Conservation (phyloP, 768 basidiomycete species). For the Boletus sp. region DNA sequence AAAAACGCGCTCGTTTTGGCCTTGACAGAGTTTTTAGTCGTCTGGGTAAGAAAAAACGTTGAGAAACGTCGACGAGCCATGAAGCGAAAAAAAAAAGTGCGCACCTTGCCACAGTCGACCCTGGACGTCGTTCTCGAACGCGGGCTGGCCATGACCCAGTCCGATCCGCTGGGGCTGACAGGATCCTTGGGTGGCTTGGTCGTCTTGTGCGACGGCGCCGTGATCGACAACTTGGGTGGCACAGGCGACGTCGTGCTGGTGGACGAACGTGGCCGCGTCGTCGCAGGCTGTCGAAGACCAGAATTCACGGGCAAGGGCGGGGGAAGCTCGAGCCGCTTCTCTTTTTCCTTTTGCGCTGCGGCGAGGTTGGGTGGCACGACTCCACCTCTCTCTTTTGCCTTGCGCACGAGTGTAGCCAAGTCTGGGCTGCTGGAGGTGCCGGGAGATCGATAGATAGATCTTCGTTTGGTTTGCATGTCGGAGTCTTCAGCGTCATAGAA, state of each 20-base stretch:
- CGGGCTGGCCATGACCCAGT: slow-evolving; percentile 51
- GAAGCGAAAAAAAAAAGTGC: neutral
- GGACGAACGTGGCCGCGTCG: slow-evolving; percentile 42
- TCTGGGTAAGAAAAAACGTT: slow-evolving; percentile 7
- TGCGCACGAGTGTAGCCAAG: slow-evolving; percentile 80
- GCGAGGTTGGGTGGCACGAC: slow-evolving; percentile 36
- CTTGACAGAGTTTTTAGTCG: slow-evolving; percentile 62
- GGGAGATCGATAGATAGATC: slow-evolving; percentile 83
- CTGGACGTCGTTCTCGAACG: slow-evolving; percentile 41
- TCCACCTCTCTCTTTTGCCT: slow-evolving; percentile 71
- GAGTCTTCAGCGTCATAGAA: slow-evolving; percentile 65
- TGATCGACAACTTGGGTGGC: slow-evolving; percentile 38
- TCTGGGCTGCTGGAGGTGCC: slow-evolving; percentile 93
- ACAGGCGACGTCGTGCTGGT: slow-evolving; percentile 34
- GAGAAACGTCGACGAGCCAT: neutral
- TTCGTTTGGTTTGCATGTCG: slow-evolving; percentile 70
- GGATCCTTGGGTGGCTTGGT: slow-evolving; percentile 29
- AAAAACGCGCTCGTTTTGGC: slow-evolving; percentile 80
- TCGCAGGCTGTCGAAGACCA: slow-evolving; percentile 26
- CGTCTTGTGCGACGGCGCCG: slow-evolving; percentile 24
- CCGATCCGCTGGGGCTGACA: slow-evolving; percentile 37
- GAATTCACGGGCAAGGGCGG: slow-evolving; percentile 43
- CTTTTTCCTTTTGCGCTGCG: slow-evolving; percentile 27
- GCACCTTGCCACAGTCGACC: slow-evolving; percentile 51
- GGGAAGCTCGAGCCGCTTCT: slow-evolving; percentile 38